Percentiles rank a stretch among this genome's conserved stretches.
Evolutionary conservation across 1,284 basidiomycete genomes (phyloP).

Genomic region (Sanghuangporus baumii): DNA sequence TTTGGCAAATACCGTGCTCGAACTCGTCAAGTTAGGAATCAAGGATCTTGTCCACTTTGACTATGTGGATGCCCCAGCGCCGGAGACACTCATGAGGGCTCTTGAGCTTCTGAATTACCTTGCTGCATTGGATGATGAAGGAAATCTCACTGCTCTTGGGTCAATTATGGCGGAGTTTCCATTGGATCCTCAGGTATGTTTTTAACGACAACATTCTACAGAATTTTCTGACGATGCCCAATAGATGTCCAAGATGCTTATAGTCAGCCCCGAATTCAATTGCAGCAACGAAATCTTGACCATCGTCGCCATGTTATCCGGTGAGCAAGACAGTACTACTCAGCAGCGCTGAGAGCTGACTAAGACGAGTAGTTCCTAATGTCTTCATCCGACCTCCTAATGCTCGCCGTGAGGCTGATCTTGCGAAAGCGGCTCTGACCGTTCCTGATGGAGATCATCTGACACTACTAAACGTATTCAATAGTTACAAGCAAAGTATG

Average conservation of each 20-base stretch:
- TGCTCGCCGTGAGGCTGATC: conserved; percentile 85
- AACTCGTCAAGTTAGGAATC: conserved; percentile 91
- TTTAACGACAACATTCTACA: neutral
- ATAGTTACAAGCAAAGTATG: conserved; percentile 83
- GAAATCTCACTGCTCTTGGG: conserved; percentile 85
- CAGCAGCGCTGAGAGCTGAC: neutral
- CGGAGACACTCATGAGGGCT: conserved; percentile 97
- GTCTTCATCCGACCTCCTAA: conserved; percentile 91
- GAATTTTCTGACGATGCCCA: conserved; percentile 6
- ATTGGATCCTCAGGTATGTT: conserved; percentile 83
- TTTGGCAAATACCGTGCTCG: conserved; percentile 90
- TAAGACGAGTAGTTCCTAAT: conserved; percentile 66
- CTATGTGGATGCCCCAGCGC: conserved; percentile 95
- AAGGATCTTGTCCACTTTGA: conserved; percentile 92
- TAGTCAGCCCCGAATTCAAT: conserved; percentile 90
- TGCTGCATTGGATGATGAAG: conserved; percentile 91
- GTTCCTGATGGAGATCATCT: conserved; percentile 96
- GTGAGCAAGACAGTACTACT: conserved; percentile 32
- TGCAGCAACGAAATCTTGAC: conserved; percentile 96
- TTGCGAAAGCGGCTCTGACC: conserved; percentile 83
- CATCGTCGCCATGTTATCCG: conserved; percentile 94
- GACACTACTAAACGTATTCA: conserved; percentile 94
- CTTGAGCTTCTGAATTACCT: conserved; percentile 93
- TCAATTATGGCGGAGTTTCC: conserved; percentile 97
- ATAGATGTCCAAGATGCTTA: conserved; percentile 89